Conservation (phyloP, 1,284 basidiomycete species). For the Apiotrichum akiyoshidainum region DNA sequence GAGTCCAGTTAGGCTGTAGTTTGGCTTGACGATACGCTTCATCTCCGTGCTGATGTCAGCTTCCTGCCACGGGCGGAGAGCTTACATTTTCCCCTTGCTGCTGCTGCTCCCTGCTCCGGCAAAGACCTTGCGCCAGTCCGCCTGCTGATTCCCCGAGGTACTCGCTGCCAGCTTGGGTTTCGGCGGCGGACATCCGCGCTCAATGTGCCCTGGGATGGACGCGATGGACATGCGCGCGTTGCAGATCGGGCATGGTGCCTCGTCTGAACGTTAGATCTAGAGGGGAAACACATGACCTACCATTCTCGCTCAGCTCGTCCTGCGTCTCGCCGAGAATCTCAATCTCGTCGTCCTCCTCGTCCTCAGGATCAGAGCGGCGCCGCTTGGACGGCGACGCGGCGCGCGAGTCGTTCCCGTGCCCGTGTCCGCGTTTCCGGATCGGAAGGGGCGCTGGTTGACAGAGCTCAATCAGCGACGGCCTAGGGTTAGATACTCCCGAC, state of each 20-base stretch:
- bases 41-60: slow-evolving; percentile 27
- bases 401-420: neutral
- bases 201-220: slow-evolving; percentile 43
- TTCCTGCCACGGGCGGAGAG: too few species aligned
- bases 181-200: slow-evolving; percentile 44
- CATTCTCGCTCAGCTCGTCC: slow-evolving; percentile 37
- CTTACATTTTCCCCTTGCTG: slow-evolving; percentile 21
- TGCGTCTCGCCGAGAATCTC: slow-evolving; percentile 10
- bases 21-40: slow-evolving; percentile 48
- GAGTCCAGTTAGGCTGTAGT: slow-evolving; percentile 41
- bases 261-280: slow-evolving; percentile 24
- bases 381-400: slow-evolving; percentile 3
- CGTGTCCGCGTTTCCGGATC: slow-evolving; percentile 6
- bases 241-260: slow-evolving; percentile 45
- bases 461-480: slow-evolving; percentile 13
- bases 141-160: slow-evolving; percentile 35
- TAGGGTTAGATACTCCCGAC: slow-evolving; percentile 15
- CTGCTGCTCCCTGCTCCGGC: slow-evolving; percentile 30
- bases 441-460: slow-evolving; percentile 5
- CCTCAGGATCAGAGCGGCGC: slow-evolving; percentile 3
- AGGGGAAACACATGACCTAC: slow-evolving; percentile 16
- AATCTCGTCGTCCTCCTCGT: slow-evolving; percentile 3
- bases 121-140: slow-evolving; percentile 49
- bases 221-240: slow-evolving; percentile 34
- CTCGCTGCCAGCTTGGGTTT: slow-evolving; percentile 19